Conservation (phyloP, 1,139 yeast genomes). For the Williopsis jadinii region DNA sequence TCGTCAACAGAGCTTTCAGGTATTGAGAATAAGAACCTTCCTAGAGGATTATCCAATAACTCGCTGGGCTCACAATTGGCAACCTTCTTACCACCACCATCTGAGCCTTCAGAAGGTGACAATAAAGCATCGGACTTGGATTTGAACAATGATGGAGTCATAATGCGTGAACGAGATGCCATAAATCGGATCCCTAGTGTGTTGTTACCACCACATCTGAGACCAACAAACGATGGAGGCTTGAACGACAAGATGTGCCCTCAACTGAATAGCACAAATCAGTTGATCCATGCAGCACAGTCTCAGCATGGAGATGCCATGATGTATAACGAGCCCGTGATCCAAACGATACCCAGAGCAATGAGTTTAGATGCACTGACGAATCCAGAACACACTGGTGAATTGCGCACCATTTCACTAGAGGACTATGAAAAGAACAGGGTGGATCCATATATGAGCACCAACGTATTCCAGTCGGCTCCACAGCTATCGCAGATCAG, state of each 20-base stretch:
- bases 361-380: constrained; percentile 12
- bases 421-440: constrained; percentile 14
- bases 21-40: not conserved
- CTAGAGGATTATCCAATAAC: constrained; percentile 4
- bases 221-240: constrained; percentile 8
- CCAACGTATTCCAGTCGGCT: not conserved
- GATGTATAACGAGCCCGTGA: constrained; percentile 2
- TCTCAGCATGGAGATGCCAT: constrained; percentile 3
- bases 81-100: not conserved
- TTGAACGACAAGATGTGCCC: not conserved
- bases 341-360: constrained; percentile 18
- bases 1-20: constrained; percentile 11
- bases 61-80: constrained; percentile 1
- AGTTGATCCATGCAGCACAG: not conserved
- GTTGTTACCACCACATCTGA: constrained; percentile 21
- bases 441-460: not conserved
- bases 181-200: constrained; percentile 20
- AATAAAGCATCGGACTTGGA: not conserved
- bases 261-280: constrained; percentile 3
- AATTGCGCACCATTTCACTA: constrained; percentile 17
- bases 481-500: not conserved
- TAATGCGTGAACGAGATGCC: constrained; percentile 19
- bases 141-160: constrained; percentile 3
- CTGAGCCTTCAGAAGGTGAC: not conserved
- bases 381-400: constrained; percentile 4